Conservation (phyloP, 176 grass and related monocot species). For the Lolium perenne region DNA sequence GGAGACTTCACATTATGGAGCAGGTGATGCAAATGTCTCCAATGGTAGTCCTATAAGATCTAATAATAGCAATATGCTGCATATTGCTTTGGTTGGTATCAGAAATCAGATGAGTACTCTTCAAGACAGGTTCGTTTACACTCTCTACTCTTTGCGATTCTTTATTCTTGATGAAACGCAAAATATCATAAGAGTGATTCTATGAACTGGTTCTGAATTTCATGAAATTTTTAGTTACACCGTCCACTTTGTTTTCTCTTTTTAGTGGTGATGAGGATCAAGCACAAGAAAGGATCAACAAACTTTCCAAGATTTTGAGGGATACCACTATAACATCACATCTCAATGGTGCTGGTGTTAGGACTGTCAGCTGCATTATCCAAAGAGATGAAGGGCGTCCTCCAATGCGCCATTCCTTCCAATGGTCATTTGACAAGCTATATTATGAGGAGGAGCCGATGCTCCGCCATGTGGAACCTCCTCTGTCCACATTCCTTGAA, state of each 20-base stretch:
- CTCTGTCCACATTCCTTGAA: constrained; percentile 93
- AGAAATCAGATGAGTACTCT: constrained; percentile 98
- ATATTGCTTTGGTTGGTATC: constrained; percentile 97
- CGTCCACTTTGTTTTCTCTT: constrained; percentile 36
- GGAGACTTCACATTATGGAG: constrained; percentile 59
- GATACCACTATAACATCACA: constrained; percentile 74
- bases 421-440: constrained; percentile 79
- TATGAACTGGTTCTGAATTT: constrained; percentile 17
- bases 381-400: constrained; percentile 96
- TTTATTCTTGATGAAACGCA: constrained; percentile 37
- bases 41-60: constrained; percentile 46
- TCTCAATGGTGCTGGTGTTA: constrained; percentile 74
- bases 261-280: constrained; percentile 98
- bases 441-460: constrained; percentile 96
- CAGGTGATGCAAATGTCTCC: constrained; percentile 42
- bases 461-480: constrained; percentile 95
- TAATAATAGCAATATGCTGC: constrained; percentile 84
- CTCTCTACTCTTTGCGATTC: constrained; percentile 29
- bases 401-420: constrained; percentile 97
- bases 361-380: constrained; percentile 93
- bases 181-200: constrained; percentile 24
- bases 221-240: constrained; percentile 34
- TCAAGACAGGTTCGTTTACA: constrained; percentile 82
- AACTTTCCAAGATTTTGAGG: constrained; percentile 95
- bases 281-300: constrained; percentile 94